Percentiles rank a stretch among this genome's conserved stretches.
These are phyloP conservation scores for Gymnopilus junonius DNA, from an alignment of 768 basidiomycete genomes.

Conservation along the genomic window DNA sequence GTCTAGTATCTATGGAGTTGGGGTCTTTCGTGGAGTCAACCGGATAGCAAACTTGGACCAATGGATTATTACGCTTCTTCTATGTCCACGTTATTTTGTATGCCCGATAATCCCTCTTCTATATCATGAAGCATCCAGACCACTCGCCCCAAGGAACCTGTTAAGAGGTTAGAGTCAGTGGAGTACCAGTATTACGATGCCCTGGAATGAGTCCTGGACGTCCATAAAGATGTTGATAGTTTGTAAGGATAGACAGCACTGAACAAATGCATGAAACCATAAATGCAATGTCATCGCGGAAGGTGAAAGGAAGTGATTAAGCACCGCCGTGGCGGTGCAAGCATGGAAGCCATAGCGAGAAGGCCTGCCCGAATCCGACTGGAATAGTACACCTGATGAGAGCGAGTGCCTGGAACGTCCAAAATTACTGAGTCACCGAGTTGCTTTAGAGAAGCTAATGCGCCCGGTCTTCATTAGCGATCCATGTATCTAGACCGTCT, in stretches of 20 bases:
- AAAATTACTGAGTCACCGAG: not conserved
- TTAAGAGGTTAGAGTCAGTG: not conserved
- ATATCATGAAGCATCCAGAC: too few species aligned
- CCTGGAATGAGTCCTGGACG: not conserved
- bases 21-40: not conserved
- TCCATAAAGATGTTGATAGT: not conserved
- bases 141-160: not conserved
- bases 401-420: not conserved
- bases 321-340: constrained; percentile 7
- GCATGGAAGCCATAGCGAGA: not conserved
- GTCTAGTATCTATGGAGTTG: not conserved
- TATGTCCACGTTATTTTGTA: not conserved
- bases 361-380: not conserved
- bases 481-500: not conserved
- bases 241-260: not conserved
- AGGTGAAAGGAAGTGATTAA: not conserved
- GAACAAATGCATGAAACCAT: not conserved
- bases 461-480: not conserved
- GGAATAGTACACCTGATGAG: not conserved
- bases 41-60: not conserved
- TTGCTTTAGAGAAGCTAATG: not conserved
- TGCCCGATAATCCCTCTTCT: too few species aligned
- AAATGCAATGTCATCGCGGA: not conserved
- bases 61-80: not conserved
- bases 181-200: not conserved